Evolutionary conservation across 2,329 filamentous ascomycete genomes (phyloP).

Genomic region (Paradendryphiella salina): DNA sequence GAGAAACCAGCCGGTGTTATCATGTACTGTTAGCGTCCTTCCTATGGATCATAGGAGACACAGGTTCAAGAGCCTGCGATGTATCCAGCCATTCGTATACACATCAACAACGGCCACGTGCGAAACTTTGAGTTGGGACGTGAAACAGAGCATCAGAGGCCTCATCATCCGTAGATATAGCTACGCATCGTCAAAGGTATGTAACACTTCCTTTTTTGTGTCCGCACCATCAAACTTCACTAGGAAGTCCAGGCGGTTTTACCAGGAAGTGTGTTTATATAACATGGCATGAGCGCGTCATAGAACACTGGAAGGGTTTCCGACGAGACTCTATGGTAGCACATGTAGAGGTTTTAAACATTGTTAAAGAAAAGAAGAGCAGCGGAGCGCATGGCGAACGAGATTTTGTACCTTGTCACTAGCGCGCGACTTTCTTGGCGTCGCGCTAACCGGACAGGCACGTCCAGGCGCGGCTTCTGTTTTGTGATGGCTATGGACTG

Average conservation of each 20-base stretch:
- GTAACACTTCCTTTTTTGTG: conserved; percentile 50
- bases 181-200: conserved; percentile 11
- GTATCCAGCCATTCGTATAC: too few relatives aligned
- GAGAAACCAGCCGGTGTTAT: neutral
- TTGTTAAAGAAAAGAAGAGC: conserved; percentile 62
- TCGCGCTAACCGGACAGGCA: conserved; percentile 14
- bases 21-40: neutral
- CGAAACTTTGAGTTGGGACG: too few relatives aligned
- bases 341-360: conserved; percentile 65
- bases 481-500: conserved; percentile 26
- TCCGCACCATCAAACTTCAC: conserved; percentile 49
- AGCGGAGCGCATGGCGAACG: conserved; percentile 31
- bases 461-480: conserved; percentile 27
- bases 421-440: conserved; percentile 21
- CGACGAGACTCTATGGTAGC: conserved; percentile 99
- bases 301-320: conserved; percentile 84
- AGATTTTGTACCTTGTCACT: conserved; percentile 26
- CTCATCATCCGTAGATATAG: too few relatives aligned
- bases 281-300: conserved; percentile 99
- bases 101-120: too few relatives aligned
- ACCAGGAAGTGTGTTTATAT: conserved; percentile 69
- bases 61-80: too few relatives aligned
- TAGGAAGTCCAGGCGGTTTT: conserved; percentile 54
- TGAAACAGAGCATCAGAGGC: too few relatives aligned
- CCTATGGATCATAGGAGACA: too few relatives aligned